These are phyloP conservation scores for Astrephomene gubernaculifera DNA, from an alignment of 139 green algal species.

Conservation along the genomic window DNA sequence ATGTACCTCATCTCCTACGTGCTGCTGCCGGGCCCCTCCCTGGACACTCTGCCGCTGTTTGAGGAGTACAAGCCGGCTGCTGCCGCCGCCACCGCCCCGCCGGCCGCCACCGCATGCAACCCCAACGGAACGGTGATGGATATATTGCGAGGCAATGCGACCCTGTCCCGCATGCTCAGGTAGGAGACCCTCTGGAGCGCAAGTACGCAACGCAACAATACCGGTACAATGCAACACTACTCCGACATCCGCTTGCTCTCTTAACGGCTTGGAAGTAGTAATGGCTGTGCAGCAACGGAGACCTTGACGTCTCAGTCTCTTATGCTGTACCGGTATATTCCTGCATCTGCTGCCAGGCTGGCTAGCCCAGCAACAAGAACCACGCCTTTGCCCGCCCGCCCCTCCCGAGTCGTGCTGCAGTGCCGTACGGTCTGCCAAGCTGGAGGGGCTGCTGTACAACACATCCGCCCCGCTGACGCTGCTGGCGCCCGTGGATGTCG, in stretches of 20 bases:
- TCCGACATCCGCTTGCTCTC: no score
- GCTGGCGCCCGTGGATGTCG: conserved; percentile 16
- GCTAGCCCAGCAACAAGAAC: no score
- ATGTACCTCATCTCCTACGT: conserved; percentile 38
- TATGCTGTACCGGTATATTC: no score
- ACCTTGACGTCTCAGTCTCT: no score
- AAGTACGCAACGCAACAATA: no score
- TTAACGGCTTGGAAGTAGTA: no score
- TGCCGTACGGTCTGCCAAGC: background rate
- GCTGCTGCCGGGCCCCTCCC: conserved; percentile 23
- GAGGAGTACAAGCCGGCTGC: background rate
- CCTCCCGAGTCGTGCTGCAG: background rate
- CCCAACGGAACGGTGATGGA: background rate
- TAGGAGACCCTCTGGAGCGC: no score
- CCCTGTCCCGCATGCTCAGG: background rate
- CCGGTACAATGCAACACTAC: no score
- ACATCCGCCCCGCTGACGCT: background rate
- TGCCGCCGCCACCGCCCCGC: background rate
- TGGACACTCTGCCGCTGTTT: conserved; percentile 33
- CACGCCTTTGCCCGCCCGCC: no score
- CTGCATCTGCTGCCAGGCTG: no score
- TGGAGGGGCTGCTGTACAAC: background rate
- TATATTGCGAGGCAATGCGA: background rate
- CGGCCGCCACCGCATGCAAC: background rate
- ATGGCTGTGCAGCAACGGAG: no score